A percentile compares a stretch with the other conserved stretches of the same genome.
These are phyloP conservation scores for Candida ponderosae DNA, from an alignment of 805 yeast genomes.

Conservation along the genomic window DNA sequence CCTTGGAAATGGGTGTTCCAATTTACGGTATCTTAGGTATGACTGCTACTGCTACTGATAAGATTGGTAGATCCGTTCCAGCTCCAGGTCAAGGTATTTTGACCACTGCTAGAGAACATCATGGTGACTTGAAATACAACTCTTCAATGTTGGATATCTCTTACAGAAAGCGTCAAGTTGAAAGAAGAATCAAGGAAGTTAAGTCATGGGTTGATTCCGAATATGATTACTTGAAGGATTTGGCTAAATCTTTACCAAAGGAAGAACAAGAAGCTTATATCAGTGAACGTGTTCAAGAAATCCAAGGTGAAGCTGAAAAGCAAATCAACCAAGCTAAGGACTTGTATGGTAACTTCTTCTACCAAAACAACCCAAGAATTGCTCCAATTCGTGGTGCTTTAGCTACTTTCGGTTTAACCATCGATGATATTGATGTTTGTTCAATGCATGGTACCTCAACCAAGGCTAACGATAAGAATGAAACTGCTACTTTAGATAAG, in stretches of 20 bases:
- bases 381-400: conserved; percentile 96
- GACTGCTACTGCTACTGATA: conserved; percentile 96
- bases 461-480: conserved; percentile 97
- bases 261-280: conserved; percentile 53
- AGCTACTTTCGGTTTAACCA: conserved; percentile 85
- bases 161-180: conserved; percentile 90
- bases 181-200: conserved; percentile 68
- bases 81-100: conserved; percentile 99
- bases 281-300: conserved; percentile 80
- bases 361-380: conserved; percentile 83
- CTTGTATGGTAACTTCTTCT: conserved; percentile 95
- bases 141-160: conserved; percentile 79
- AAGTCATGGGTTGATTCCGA: conserved; percentile 82
- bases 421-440: conserved; percentile 94
- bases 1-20: conserved; percentile 98
- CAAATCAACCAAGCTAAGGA: conserved; percentile 85
- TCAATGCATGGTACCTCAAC: conserved; percentile 99
- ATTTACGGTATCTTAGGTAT: conserved; percentile 91
- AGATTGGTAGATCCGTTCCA: conserved; percentile 97
- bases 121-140: conserved; percentile 69
- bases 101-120: conserved; percentile 95
- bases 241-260: conserved; percentile 45
- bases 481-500: conserved; percentile 79
- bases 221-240: conserved; percentile 59
- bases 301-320: conserved; percentile 73